These are phyloP conservation scores for Parastagonospora nodorum DNA, from an alignment of 2,329 filamentous ascomycete species.

Conservation along the genomic window DNA sequence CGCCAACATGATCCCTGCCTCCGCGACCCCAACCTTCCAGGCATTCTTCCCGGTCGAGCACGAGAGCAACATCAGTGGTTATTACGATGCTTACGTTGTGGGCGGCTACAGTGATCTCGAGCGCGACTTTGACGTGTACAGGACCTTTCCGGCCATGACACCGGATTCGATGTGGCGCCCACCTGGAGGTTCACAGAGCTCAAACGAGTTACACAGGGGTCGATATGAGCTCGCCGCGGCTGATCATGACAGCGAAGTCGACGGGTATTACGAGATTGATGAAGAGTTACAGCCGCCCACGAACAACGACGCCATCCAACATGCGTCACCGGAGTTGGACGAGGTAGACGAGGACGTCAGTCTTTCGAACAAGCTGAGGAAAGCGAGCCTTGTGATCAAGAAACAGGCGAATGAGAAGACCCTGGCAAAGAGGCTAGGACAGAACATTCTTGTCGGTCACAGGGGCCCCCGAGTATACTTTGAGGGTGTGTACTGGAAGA, in stretches of 20 bases:
- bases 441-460: not conserved
- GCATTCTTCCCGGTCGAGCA: too few relatives aligned
- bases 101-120: not conserved
- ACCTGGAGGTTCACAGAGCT: too few relatives aligned
- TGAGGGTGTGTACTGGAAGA: conserved; percentile 5
- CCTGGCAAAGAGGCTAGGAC: not conserved
- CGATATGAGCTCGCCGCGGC: too few relatives aligned
- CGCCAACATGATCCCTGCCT: not conserved
- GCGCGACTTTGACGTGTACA: not conserved
- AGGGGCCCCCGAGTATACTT: not conserved
- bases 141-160: too few relatives aligned
- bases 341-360: not conserved
- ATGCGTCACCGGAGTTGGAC: too few relatives aligned
- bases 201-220: too few relatives aligned
- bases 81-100: too few relatives aligned
- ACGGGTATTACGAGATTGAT: not conserved
- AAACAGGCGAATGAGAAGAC: not conserved
- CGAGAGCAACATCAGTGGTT: not conserved
- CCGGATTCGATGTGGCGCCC: too few relatives aligned
- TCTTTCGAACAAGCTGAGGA: not conserved
- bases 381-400: not conserved
- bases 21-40: not conserved
- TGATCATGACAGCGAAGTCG: not conserved
- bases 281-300: not conserved
- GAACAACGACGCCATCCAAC: not conserved